Evolutionary conservation across 1,139 yeast genomes (phyloP), one percentile per base, ranked within the genome.

Genomic region (Debaryomycetaceae sp.): DNA sequence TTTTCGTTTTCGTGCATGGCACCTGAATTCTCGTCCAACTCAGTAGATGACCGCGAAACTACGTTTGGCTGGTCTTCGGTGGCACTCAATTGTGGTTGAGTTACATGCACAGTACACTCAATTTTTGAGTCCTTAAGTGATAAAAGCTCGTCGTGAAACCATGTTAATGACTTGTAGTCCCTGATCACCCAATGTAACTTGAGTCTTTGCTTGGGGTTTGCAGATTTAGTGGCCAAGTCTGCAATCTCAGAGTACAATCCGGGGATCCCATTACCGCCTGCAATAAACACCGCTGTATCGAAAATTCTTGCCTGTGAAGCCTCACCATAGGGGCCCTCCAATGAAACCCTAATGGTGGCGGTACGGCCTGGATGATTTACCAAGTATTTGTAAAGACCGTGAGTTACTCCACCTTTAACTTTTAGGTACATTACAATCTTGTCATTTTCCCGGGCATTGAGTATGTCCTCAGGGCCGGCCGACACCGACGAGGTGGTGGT

Each of bases 241-340:
- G n/a, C n/a, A n/a, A n/a, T 25, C 40, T 66, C 72, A 3, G 66
- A 56, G 39, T 52, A 61, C 16, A 65, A 58, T 7, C 76, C 74
- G 0, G 75, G 73, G 30, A 72, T 65, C 27, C 75, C 73, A 33
- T 59, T 62, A 14, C 75, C 75, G 14, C 73, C 73, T 2, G 72
- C 72, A 3, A 69, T 40, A 29, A 65, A 58, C 1, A 65, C 53
- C 1, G 62, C 56, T 19, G 52, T 45, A 33, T 63, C 61, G 39
- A 59, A 62, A 29, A 49, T 53, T 15, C 49, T 49, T 14, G 69
- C 58, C 1, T 62, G 54, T 2, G 60, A 49, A 2, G 54, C 38
- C 32, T 59, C 66, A 2, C 75, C 75, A 35, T 69, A 69, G 0
- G 74, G 68, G 1, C 75, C 75, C 43, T 69, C 75, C 1, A 69